Evolutionary conservation across 345 rosid species (phyloP), one percentile per base, ranked within the genome.

Genomic region (Arabis hirsuta): DNA sequence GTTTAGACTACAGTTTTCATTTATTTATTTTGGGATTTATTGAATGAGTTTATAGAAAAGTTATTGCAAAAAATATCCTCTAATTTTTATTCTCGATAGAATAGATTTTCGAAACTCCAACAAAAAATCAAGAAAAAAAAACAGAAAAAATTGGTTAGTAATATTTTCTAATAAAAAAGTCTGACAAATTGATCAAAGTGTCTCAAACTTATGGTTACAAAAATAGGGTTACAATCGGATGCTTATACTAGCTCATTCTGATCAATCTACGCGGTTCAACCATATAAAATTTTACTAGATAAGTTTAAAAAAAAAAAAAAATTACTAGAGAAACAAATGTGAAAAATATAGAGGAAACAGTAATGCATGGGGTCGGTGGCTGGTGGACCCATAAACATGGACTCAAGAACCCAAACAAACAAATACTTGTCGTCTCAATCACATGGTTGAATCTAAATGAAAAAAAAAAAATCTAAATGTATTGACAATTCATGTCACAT

Each of bases 301-400:
- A n/a, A n/a, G n/a, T n/a, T n/a, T 27, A 31, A 31, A 4, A 31
- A 31, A 31, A 31, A 31, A 31, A 3, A 3, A 3, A 31, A 0
- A 5, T 31, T 31, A 31, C 6, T 4, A 32, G 0, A 32, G 8
- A 32, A 0, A 32, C 2, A 5, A 32, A 32, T 32, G 36, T 29
- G 7, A 32, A 5, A 3, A 32, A 3, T 32, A 32, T 0, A 6
- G 24, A 31, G 6, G 14, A 44, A 68, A 57, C 19, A 24, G 45
- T 9, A 34, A 45, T 44, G 46, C 42, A 14, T 20, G 14, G 46
- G 11, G 53, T 41, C 34, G 12, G 31, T 55, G 16, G 10, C 12
- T 43, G 10, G n/a, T 59, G 74, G 67, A 38, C 67, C 67, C 74
- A 26, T 48, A 59, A 58, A 38, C 51, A 48, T 45, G 34, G 3